Evolutionary conservation across 306 rosid genomes (phyloP), one percentile per base, ranked within the genome.

Genomic region (Cajanus cajan): DNA sequence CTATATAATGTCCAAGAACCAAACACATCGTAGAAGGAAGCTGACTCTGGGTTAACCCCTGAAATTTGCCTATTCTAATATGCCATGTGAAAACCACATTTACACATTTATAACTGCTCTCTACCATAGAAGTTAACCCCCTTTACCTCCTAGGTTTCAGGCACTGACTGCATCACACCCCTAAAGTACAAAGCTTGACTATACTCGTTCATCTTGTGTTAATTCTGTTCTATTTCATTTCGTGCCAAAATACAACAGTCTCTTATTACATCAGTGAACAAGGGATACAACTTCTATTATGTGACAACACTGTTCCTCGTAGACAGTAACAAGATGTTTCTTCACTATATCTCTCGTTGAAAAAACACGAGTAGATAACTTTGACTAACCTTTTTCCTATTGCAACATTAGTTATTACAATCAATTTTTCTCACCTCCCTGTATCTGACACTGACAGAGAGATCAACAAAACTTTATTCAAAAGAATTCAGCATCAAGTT

Each of bases 401-500:
- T 40, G 47, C 71, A 54, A 68, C 59, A 58, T n/a, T n/a, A 59
- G 45, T 41, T 76, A 48, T 40, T 24, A 43, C 25, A 81, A 16
- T 44, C 51, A 81, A 71, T 8, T 41, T 58, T 57, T 41, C 48
- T 47, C 78, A 39, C 70, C 44, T 47, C 37, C 78, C 57, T 40
- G 43, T 28, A 13, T 33, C 0, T 67, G 31, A 28, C 64, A 7
- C 22, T 54, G 7, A 59, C 33, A 63, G 37, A 66, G 28, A 31
- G 7, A 15, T n/a, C 40, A 11, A 76, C 34, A 63, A 59, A 66
- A 65, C 41, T 19, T 68, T 44, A 82, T 70, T 64, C 37, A 55
- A 64, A 22, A 70, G 1, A 78, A 52, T 39, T 37, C 74, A 54
- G 58, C 61, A 69, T 55, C 67, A 71, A 74, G 58, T 45, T 73